These are phyloP conservation scores for Sarcodon sp. DNA, from an alignment of 768 basidiomycete species.

Conservation along the genomic window DNA sequence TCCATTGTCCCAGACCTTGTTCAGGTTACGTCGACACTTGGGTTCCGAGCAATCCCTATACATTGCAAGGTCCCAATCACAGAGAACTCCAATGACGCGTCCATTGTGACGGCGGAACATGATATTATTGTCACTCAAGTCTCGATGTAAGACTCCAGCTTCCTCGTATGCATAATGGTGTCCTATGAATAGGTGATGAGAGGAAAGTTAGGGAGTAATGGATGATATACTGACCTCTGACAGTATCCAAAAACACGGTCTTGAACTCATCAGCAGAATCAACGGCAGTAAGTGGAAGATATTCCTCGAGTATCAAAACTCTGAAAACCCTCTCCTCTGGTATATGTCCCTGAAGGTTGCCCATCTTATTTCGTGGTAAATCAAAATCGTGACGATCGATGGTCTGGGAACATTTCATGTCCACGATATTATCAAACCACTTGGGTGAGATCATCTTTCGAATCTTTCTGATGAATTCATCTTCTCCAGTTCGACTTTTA, in stretches of 20 bases:
- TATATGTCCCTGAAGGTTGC: neutral
- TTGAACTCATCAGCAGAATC: no score
- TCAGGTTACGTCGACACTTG: no score
- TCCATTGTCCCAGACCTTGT: neutral
- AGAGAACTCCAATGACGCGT: neutral
- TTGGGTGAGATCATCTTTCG: neutral
- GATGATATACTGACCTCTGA: no score
- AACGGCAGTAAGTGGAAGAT: neutral
- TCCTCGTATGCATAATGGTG: constrained; percentile 6
- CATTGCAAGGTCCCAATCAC: constrained; percentile 3
- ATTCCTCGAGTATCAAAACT: neutral
- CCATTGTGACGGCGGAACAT: constrained; percentile 3
- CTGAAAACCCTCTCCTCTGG: neutral
- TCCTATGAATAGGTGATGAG: neutral
- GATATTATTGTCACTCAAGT: constrained; percentile 9
- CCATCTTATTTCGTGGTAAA: neutral
- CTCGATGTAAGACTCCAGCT: constrained; percentile 6
- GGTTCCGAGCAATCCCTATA: neutral
- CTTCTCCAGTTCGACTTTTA: neutral
- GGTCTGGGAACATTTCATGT: constrained; percentile 3
- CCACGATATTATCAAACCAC: constrained; percentile 2
- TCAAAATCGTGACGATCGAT: neutral
- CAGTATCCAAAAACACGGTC: no score
- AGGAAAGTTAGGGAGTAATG: no score
- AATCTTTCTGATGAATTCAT: neutral